Conservation (phyloP, 2,329 filamentous ascomycete genomes). For the Epichloe festucae region DNA sequence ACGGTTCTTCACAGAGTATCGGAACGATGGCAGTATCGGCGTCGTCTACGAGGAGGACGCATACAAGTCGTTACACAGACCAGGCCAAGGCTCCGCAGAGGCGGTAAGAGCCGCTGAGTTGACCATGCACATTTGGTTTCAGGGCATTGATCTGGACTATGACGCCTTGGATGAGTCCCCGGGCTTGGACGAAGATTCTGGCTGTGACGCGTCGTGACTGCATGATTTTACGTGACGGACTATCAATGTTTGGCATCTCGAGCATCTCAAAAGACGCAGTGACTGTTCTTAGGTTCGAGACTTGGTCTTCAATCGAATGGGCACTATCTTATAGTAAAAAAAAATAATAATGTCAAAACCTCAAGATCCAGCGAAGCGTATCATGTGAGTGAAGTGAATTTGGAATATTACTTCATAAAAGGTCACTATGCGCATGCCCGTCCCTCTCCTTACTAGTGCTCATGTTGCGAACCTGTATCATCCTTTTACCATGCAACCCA, state of each 20-base stretch:
- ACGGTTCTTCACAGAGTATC: conserved; percentile 2
- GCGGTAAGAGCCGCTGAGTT: conserved; percentile 1
- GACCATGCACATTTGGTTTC: conserved; percentile 6
- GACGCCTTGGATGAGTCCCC: not conserved
- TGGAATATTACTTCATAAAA: too few species aligned
- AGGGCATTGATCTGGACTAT: conserved; percentile 6
- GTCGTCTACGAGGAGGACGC: conserved; percentile 7
- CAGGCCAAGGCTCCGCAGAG: conserved; percentile 1
- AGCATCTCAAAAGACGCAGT: too few species aligned
- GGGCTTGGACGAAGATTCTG: not conserved
- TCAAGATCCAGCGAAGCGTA: too few species aligned
- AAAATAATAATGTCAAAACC: too few species aligned
- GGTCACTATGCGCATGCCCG: not conserved
- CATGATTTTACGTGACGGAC: not conserved
- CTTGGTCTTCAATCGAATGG: too few species aligned
- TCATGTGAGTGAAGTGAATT: too few species aligned
- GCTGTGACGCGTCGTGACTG: not conserved
- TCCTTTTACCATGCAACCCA: not conserved
- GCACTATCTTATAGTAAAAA: too few species aligned
- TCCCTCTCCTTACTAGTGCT: not conserved
- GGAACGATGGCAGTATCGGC: conserved; percentile 5
- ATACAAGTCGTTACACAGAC: conserved; percentile 1
- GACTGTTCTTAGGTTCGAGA: too few species aligned
- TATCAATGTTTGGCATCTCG: not conserved
- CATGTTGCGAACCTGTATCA: not conserved